Evolutionary conservation across 2,329 filamentous ascomycete genomes (phyloP).

Genomic region (Amylocarpus encephaloides): DNA sequence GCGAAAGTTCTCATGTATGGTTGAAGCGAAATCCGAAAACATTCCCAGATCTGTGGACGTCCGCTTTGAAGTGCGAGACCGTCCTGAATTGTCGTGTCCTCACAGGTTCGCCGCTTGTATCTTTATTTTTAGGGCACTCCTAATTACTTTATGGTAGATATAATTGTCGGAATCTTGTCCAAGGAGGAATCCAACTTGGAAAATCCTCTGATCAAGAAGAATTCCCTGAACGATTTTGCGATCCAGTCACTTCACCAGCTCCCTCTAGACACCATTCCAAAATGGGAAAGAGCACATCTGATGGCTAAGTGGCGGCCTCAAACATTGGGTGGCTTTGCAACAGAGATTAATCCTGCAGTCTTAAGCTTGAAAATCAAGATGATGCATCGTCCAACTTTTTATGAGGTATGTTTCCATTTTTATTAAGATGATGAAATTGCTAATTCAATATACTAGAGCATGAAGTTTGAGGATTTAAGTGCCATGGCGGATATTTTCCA

Average conservation of each 20-base stretch:
- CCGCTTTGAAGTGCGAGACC: slow-evolving; percentile 19
- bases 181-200: slow-evolving; percentile 13
- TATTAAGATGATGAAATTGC: not conserved
- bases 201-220: slow-evolving; percentile 16
- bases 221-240: slow-evolving; percentile 22
- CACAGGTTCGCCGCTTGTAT: slow-evolving; percentile 12
- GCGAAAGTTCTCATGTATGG: not conserved
- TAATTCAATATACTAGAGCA: slow-evolving; percentile 14
- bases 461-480: slow-evolving; percentile 35
- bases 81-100: slow-evolving; percentile 22
- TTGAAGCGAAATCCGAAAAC: not conserved
- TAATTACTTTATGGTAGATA: slow-evolving; percentile 12
- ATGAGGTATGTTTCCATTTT: slow-evolving; percentile 32
- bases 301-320: slow-evolving; percentile 31
- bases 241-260: slow-evolving; percentile 22
- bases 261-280: slow-evolving; percentile 35
- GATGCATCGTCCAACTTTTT: slow-evolving; percentile 46
- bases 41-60: slow-evolving; percentile 24
- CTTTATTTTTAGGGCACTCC: not conserved
- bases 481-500: slow-evolving; percentile 26
- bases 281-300: slow-evolving; percentile 39
- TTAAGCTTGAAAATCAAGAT: slow-evolving; percentile 44
- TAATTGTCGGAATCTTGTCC: slow-evolving; percentile 26
- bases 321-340: not conserved
- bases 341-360: slow-evolving; percentile 20